Evolutionary conservation across 805 yeast species (phyloP).

Genomic region (Lipomyces lipofer): DNA sequence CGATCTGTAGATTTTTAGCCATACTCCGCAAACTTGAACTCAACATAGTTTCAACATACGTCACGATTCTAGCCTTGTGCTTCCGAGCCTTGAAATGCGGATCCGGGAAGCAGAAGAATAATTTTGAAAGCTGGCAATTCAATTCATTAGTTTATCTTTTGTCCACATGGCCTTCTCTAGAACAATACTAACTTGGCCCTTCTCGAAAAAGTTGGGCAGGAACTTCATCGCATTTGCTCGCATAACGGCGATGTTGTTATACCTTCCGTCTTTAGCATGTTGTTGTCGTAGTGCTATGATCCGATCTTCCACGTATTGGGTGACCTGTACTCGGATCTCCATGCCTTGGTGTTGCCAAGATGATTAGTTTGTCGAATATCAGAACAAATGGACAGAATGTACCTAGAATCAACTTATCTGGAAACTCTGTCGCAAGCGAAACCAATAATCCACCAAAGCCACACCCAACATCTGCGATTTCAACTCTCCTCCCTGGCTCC

Average conservation of each 20-base stretch:
- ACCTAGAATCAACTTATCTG: constrained; percentile 76
- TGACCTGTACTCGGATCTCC: constrained; percentile 98
- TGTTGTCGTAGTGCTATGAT: constrained; percentile 81
- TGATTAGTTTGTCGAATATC: too few species aligned
- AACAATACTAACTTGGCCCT: constrained; percentile 48
- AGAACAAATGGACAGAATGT: neutral
- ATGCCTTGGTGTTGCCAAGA: constrained; percentile 42
- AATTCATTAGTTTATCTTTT: neutral
- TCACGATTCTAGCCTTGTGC: constrained; percentile 94
- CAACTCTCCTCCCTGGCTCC: constrained; percentile 50
- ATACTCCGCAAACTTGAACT: neutral
- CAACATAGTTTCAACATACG: too few species aligned
- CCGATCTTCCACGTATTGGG: constrained; percentile 94
- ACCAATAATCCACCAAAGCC: constrained; percentile 93
- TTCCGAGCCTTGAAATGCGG: constrained; percentile 97
- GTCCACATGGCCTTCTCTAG: neutral
- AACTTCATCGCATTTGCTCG: constrained; percentile 98
- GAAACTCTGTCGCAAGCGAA: constrained; percentile 74
- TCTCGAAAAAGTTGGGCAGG: constrained; percentile 85
- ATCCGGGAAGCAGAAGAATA: constrained; percentile 99
- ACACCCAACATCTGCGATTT: constrained; percentile 95
- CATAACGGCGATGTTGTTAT: constrained; percentile 83
- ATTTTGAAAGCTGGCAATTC: constrained; percentile 55
- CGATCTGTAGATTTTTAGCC: constrained; percentile 32
- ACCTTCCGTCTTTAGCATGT: constrained; percentile 46